Conservation (phyloP, 2,329 filamentous ascomycete species). For the Plenodomus tracheiphilus region DNA sequence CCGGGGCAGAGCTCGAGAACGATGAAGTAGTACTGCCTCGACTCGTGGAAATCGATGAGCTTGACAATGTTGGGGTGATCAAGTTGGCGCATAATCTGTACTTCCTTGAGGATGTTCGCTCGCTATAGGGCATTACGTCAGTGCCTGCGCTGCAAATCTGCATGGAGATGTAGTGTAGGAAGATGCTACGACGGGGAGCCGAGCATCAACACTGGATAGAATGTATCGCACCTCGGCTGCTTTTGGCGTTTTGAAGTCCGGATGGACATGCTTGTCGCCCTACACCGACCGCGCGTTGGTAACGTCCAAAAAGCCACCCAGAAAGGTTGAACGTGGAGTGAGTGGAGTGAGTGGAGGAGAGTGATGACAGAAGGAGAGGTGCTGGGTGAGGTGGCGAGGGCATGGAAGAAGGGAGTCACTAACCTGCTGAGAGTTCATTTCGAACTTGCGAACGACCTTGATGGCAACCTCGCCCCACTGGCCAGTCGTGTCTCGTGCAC, state of each 20-base stretch:
- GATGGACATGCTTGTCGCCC: constrained; percentile 91
- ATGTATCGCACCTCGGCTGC: constrained; percentile 85
- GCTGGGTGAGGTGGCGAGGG: constrained; percentile 27
- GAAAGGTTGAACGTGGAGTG: constrained; percentile 22
- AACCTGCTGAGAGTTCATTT: constrained; percentile 99
- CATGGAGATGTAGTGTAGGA: constrained; percentile 19
- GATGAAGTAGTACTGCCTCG: constrained; percentile 95
- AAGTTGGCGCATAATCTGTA: constrained; percentile 96
- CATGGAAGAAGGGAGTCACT: constrained; percentile 51
- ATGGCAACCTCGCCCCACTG: constrained; percentile 83
- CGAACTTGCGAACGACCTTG: constrained; percentile 98
- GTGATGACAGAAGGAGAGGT: constrained; percentile 35
- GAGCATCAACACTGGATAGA: constrained; percentile 28
- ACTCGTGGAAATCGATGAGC: constrained; percentile 91
- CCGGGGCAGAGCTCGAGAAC: constrained; percentile 92
- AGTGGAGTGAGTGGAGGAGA: constrained; percentile 32
- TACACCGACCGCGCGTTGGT: constrained; percentile 62
- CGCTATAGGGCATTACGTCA: constrained; percentile 64
- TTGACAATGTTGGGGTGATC: constrained; percentile 97
- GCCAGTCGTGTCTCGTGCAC: constrained; percentile 75
- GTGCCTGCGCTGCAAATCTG: constrained; percentile 35
- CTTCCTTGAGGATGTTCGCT: constrained; percentile 97
- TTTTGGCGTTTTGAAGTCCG: constrained; percentile 90
- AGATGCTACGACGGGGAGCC: constrained; percentile 31
- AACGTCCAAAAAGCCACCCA: constrained; percentile 38